Evolutionary conservation across 495 filamentous ascomycete genomes (phyloP), one percentile per base, ranked within the genome.

Genomic region (Filosporella fistucella): DNA sequence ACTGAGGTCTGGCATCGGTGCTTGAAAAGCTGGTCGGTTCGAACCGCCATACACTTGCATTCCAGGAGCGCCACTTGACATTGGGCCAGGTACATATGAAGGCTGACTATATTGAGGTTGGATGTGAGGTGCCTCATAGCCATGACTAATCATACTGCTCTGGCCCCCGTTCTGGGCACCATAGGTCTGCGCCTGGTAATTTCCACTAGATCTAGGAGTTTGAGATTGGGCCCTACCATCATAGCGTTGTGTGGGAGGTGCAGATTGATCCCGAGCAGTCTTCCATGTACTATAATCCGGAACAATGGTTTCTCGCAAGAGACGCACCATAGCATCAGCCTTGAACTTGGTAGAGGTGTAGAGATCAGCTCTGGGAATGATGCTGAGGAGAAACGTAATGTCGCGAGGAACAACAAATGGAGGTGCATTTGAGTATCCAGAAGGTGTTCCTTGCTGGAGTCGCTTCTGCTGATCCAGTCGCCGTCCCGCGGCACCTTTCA

Each of bases 401-500:
- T 89, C 83, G 12, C 82, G 75, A n/a, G 91, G 89, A 34, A 96
- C 64, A 14, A 75, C 67, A 36, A 78, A 66, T 74, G 57, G 46
- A 57, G 57, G 66, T 52, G 66, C 60, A 42, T 66, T 57, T 4
- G 45, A 53, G 32, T 54, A 49, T 42, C 57, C 54, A 2, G 40
- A 17, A 1, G 70, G 65, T 3, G 67, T 63, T 16, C 64, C 64
- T 42, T 77, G 73, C 59, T 77, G 68, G 13, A 73, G 69, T 18
- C 85, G 80, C 54, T 78, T 80, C 49, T 88, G 84, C 61, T 90
- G 87, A 57, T 95, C 86, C 17, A 93, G 68, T 16, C 89, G 80
- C 29, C 90, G 81, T 29, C 86, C 85, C 16, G 91, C 88, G 1
- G 82, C 82, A 10, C 85, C 86, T 63, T 93, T 96, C 21, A 97